Evolutionary conservation across 176 grass and related monocot species (phyloP).

Genomic region (Bromus sterilis): DNA sequence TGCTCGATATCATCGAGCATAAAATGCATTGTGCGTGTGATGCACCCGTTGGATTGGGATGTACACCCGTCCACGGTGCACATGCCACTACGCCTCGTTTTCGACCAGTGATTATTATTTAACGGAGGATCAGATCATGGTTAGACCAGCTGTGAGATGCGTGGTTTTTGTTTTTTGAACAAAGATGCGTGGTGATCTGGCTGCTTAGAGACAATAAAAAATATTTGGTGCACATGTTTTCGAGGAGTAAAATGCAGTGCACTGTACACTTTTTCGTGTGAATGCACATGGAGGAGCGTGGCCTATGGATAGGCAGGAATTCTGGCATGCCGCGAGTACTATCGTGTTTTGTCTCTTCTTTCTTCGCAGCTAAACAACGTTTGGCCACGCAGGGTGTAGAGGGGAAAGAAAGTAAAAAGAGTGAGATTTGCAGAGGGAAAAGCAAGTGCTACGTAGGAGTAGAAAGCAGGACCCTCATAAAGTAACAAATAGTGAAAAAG

Average conservation of each 20-base stretch:
- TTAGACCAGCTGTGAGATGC: too few relatives aligned
- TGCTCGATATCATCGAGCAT: not conserved
- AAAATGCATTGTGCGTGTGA: not conserved
- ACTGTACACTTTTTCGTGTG: too few relatives aligned
- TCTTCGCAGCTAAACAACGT: not conserved
- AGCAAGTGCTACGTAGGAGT: not conserved
- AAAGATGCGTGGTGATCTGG: not conserved
- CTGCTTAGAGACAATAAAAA: not conserved
- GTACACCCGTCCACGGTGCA: not conserved
- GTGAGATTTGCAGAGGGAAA: not conserved
- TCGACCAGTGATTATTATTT: too few relatives aligned
- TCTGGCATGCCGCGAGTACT: not conserved
- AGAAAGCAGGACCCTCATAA: not conserved
- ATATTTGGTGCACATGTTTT: not conserved
- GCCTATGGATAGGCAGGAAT: not conserved
- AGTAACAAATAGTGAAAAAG: not conserved
- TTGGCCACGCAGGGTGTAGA: not conserved
- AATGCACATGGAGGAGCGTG: conserved; percentile 7
- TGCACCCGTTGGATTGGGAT: too few relatives aligned
- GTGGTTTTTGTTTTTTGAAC: too few relatives aligned
- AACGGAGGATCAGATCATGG: too few relatives aligned
- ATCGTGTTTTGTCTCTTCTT: conserved; percentile 21
- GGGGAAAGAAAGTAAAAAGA: not conserved
- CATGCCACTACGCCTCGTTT: not conserved
- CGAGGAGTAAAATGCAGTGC: not conserved